Evolutionary conservation across 2,329 filamentous ascomycete species (phyloP).

Genomic region (Ophiosphaerella narmari): DNA sequence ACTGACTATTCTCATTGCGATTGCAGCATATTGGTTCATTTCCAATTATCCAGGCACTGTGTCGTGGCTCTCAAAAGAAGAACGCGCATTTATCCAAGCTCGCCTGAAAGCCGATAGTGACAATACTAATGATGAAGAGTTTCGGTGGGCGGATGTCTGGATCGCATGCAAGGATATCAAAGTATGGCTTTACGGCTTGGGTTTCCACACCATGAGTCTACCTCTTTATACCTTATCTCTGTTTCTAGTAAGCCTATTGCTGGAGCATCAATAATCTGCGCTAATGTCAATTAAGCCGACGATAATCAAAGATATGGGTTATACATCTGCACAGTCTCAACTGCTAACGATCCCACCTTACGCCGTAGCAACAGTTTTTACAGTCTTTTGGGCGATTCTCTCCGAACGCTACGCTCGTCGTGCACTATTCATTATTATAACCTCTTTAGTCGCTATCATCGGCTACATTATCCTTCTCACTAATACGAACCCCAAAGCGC

Average conservation of each 20-base stretch:
- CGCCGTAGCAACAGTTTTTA: slow-evolving; percentile 44
- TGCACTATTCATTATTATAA: slow-evolving; percentile 42
- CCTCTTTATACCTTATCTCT: slow-evolving; percentile 46
- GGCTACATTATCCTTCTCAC: slow-evolving; percentile 48
- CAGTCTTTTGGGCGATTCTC: slow-evolving; percentile 40
- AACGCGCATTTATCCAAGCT: slow-evolving; percentile 62
- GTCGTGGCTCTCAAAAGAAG: slow-evolving; percentile 58
- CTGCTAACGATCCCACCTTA: slow-evolving; percentile 55
- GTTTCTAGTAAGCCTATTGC: slow-evolving; percentile 49
- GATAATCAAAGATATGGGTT: slow-evolving; percentile 52
- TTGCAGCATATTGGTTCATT: slow-evolving; percentile 60
- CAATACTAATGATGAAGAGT: slow-evolving; percentile 69
- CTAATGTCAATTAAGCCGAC: slow-evolving; percentile 54
- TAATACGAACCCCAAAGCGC: slow-evolving; percentile 35
- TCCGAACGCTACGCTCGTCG: slow-evolving; percentile 40
- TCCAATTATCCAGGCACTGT: slow-evolving; percentile 67
- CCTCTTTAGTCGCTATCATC: slow-evolving; percentile 38
- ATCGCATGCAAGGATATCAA: slow-evolving; percentile 60
- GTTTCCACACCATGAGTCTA: slow-evolving; percentile 74
- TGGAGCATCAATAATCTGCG: not conserved
- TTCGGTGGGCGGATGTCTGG: slow-evolving; percentile 69
- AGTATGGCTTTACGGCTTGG: slow-evolving; percentile 65
- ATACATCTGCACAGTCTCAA: slow-evolving; percentile 49
- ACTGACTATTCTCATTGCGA: slow-evolving; percentile 41
- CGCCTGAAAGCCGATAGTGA: slow-evolving; percentile 72